These are phyloP conservation scores for Suhomyces vadensis DNA, from an alignment of 805 yeast genomes.

Conservation along the genomic window DNA sequence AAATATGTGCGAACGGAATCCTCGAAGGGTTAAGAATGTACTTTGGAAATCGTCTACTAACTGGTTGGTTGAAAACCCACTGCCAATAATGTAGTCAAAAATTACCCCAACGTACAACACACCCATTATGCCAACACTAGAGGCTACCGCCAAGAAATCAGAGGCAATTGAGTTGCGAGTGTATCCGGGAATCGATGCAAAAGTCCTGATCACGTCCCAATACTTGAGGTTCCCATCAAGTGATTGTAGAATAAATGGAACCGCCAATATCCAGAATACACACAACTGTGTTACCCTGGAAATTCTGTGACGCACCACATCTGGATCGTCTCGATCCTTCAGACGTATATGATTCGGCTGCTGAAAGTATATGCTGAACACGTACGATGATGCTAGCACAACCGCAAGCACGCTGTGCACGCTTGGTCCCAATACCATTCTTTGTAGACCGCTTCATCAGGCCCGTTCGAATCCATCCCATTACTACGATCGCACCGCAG, in stretches of 20 bases:
- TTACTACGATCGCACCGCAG: too few relatives aligned
- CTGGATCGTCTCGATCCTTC: constrained; percentile 43
- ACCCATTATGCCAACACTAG: constrained; percentile 13
- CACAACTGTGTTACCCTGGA: constrained; percentile 36
- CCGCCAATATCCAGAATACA: constrained; percentile 23
- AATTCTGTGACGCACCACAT: constrained; percentile 44
- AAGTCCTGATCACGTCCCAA: constrained; percentile 12
- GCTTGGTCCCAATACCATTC: too few relatives aligned
- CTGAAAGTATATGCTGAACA: constrained; percentile 38
- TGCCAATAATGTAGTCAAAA: constrained; percentile 12
- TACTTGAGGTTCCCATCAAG: constrained; percentile 9
- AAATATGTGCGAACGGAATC: constrained; percentile 57
- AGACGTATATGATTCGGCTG: constrained; percentile 23
- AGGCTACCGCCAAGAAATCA: constrained; percentile 16
- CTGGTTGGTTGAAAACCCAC: constrained; percentile 1
- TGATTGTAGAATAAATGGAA: constrained; percentile 30
- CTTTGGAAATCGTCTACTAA: constrained; percentile 18
- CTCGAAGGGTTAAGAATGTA: constrained; percentile 32
- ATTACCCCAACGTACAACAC: constrained; percentile 23
- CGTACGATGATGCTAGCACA: constrained; percentile 47
- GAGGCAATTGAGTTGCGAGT: constrained; percentile 11
- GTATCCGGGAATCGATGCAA: constrained; percentile 41
- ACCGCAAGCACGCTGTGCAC: constrained; percentile 21
- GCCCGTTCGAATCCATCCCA: too few relatives aligned
- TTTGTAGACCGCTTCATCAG: too few relatives aligned